Conservation (phyloP, 2,329 filamentous ascomycete genomes). For the Colletotrichum abscissum region DNA sequence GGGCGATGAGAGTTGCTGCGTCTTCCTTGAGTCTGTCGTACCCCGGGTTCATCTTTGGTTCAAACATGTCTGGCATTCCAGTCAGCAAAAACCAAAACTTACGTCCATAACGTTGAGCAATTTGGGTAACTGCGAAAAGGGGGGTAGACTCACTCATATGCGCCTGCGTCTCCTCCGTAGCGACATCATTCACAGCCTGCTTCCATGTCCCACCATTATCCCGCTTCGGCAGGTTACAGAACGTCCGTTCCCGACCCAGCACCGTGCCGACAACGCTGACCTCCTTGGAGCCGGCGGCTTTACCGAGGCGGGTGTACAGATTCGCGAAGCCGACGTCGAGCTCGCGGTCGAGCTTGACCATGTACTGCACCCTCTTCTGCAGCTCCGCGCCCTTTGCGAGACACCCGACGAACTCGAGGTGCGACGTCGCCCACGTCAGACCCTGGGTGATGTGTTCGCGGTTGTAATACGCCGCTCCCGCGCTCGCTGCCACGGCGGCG, state of each 20-base stretch:
- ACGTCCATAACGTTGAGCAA: background rate
- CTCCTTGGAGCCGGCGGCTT: slow-evolving; percentile 68
- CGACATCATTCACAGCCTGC: slow-evolving; percentile 81
- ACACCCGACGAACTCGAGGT: slow-evolving; percentile 93
- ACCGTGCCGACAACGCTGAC: slow-evolving; percentile 66
- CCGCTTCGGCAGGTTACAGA: slow-evolving; percentile 82
- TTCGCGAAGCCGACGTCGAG: slow-evolving; percentile 84
- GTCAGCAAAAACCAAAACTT: slow-evolving; percentile 26
- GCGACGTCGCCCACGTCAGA: slow-evolving; percentile 85
- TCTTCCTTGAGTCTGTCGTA: slow-evolving; percentile 75
- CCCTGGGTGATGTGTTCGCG: slow-evolving; percentile 82
- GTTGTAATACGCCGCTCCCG: slow-evolving; percentile 87
- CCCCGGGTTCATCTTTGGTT: slow-evolving; percentile 76
- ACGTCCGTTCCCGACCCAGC: slow-evolving; percentile 80
- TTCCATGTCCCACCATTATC: slow-evolving; percentile 68
- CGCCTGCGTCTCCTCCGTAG: slow-evolving; percentile 81
- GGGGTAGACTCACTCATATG: slow-evolving; percentile 72
- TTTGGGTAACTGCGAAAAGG: background rate
- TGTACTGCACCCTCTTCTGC: slow-evolving; percentile 74
- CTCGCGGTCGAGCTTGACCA: slow-evolving; percentile 73
- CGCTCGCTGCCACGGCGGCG: slow-evolving; percentile 82
- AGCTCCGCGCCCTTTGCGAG: slow-evolving; percentile 87
- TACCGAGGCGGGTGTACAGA: slow-evolving; percentile 86
- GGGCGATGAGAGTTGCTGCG: slow-evolving; percentile 72
- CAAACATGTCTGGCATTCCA: slow-evolving; percentile 73